Evolutionary conservation across 2,329 filamentous ascomycete genomes (phyloP), one percentile per base, ranked within the genome.

Genomic region (Aspergillus sp.): DNA sequence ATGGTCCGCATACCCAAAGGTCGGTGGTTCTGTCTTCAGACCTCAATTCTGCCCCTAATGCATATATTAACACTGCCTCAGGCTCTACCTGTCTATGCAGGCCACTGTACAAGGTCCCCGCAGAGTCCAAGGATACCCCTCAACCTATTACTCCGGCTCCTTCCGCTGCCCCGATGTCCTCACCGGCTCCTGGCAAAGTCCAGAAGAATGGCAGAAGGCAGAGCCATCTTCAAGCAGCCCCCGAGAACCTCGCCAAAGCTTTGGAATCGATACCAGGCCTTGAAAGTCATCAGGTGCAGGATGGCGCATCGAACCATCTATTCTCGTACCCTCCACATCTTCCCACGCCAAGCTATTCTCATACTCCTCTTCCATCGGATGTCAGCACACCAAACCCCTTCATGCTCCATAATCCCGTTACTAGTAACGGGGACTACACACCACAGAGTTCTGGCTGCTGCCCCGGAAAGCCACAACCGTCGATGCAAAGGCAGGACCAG

Each of bases 1-100:
- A 66, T 67, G 63, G 53, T 66, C 24, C 52, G 57, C 29, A 63
- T 66, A 22, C 59, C 60, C 1, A 64, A 61, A 51, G 60, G 63
- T 65, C 35, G 35, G 50, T 35, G 24, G 14, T 24, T 3, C 10
- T 11, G 8, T 15, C 4, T 8, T 17, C 6, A n/a, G 13, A 4
- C 16, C 22, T 14, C n/a, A n/a, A n/a, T n/a, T n/a, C 4, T 15
- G 24, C 17, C 14, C 26, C 15, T 15, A 15, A 10, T 26, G 11
- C 13, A 7, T 29, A n/a, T n/a, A 12, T 5, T 26, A 11, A 26
- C 22, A 8, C 15, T 36, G 11, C 11, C 17, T 3, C 29, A 64
- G 61, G 59, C 11, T 58, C 59, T 16, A 53, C 49, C 13, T 64
- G 61, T 44, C 34, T 63, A 24, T 64, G 61, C 39, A 49, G 61